Evolutionary conservation across 305 asterid genomes (phyloP).

Genomic region (Plantago rigida): DNA sequence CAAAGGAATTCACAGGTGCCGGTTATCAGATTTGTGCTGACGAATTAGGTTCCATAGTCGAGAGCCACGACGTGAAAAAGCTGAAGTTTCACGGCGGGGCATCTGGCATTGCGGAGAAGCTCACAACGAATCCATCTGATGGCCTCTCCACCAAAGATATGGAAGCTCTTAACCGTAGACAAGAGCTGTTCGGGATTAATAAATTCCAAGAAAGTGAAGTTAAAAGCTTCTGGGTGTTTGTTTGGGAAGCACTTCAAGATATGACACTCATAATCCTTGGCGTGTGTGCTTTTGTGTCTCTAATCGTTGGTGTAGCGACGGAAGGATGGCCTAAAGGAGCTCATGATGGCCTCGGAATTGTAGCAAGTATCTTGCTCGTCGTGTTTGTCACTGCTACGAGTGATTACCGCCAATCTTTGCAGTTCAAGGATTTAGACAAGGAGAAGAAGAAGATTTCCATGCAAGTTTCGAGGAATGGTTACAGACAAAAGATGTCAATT

Average conservation of each 20-base stretch:
- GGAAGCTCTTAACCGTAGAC: slow-evolving; percentile 40
- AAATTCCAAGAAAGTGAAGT: slow-evolving; percentile 48
- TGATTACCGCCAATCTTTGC: slow-evolving; percentile 78
- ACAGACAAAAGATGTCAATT: slow-evolving; percentile 62
- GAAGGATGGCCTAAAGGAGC: slow-evolving; percentile 97
- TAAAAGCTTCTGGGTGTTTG: slow-evolving; percentile 65
- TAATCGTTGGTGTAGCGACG: slow-evolving; percentile 65
- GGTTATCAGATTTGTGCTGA: slow-evolving; percentile 76
- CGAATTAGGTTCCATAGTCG: slow-evolving; percentile 71
- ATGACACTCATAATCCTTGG: slow-evolving; percentile 90
- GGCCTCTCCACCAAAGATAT: slow-evolving; percentile 46
- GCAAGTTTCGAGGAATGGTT: slow-evolving; percentile 72
- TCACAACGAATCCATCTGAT: slow-evolving; percentile 36
- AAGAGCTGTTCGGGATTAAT: slow-evolving; percentile 49
- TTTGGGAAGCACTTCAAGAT: slow-evolving; percentile 87
- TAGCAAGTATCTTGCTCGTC: slow-evolving; percentile 70
- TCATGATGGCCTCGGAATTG: slow-evolving; percentile 85
- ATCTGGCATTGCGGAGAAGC: slow-evolving; percentile 48
- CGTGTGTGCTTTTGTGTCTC: slow-evolving; percentile 65
- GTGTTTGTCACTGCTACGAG: slow-evolving; percentile 85
- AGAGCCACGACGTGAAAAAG: slow-evolving; percentile 67
- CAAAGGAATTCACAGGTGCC: slow-evolving; percentile 52
- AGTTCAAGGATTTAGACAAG: slow-evolving; percentile 73
- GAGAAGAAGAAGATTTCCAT: slow-evolving; percentile 77
- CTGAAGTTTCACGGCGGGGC: slow-evolving; percentile 65